Evolutionary conservation across 176 grass and related monocot genomes (phyloP), one percentile per base, ranked within the genome.

Genomic region (Oryza meyeriana): DNA sequence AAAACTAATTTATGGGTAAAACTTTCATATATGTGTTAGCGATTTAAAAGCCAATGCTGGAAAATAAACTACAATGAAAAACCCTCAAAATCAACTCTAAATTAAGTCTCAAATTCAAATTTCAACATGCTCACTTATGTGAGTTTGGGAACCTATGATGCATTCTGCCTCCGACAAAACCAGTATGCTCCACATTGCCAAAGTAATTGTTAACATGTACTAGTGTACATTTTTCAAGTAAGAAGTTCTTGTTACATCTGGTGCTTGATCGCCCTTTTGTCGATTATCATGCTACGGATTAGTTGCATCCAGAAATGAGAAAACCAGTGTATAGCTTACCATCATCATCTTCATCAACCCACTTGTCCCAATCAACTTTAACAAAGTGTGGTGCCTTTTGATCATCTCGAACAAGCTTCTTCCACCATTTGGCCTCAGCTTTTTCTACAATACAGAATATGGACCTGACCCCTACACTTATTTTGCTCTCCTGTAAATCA

Each of bases 281-380:
- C 12, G 13, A 48, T 33, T 44, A 69, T 41, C 26, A 10, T 48
- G 28, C 9, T 71, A 44, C 34, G 8, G n/a, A 71, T 22, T n/a
- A 13, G 82, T 20, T 12, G 36, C 22, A 71, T 68, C 3, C 4
- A 64, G 35, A 45, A 63, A 75, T 20, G 39, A 20, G 32, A 64
- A 71, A 62, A 62, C 83, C 67, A 48, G 45, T 25, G 62, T 14
- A 64, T 66, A 52, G 39, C 75, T 80, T 87, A 94, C 88, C 92
- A 4, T 99, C 91, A 76, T 99, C 96, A 79, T 99, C 96, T 83
- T 99, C 96, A 39, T 99, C 96, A 8, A 93, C 93, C 96, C 96
- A 99, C 79, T 95, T 95, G 87, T 99, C 96, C 93, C 96, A 99
- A 75, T 99, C 96, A 78, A 99, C 93, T 84, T 95, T 99, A 25